Base-by-base conservation (phyloP, 2,329 filamentous ascomycete genomes). In the Trichophaea hybrida region DNA sequence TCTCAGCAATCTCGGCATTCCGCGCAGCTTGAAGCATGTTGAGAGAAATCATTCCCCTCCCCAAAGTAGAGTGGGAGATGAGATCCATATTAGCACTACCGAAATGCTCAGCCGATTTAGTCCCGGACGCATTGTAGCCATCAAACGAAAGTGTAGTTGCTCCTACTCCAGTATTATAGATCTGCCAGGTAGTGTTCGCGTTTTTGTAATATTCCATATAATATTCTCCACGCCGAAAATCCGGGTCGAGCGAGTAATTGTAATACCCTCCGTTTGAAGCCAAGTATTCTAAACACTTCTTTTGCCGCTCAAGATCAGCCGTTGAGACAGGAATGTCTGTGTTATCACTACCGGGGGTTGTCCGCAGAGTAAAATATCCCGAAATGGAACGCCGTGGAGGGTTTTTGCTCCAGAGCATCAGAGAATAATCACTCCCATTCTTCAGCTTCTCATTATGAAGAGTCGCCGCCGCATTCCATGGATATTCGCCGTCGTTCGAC, bases 351-450 rank as follows among this genome's bases (percentile, higher is more conserved):
- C 38, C 37, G 31, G 6, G 38, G 31, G 51, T 44, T 8, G 49
- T 50, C 6, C 56, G 50, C 6, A 65, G 33, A 8, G 63, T 58
- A 40, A 66, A 66, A 49, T 57, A 62, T 5, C 58, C 59, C 7
- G 63, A 66, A 44, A 62, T 55, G 38, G 63, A 65, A 6, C 54
- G 59, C 37, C 24, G 55, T n/a, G 61, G 63, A 35, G 64, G 63
- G 6, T 44, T 35, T 8, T 62, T 53, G 5, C 57, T 61, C 63
- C 61, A 66, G 15, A 66, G 35, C 64, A 66, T 64, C 12, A 66
- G 49, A 2, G 63, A 65, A 51, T 65, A 64, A 37, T 66, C 64
- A 34, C 43, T 58, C 6, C 55, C 61, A 34, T 64, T 49, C 13
- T 37, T 51, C 32, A 66, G 58, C 17, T 56, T 48, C 10, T 53